phyloP scores from a whole-genome alignment of 441 rosid genomes.

The Gossypium laxum region DNA sequence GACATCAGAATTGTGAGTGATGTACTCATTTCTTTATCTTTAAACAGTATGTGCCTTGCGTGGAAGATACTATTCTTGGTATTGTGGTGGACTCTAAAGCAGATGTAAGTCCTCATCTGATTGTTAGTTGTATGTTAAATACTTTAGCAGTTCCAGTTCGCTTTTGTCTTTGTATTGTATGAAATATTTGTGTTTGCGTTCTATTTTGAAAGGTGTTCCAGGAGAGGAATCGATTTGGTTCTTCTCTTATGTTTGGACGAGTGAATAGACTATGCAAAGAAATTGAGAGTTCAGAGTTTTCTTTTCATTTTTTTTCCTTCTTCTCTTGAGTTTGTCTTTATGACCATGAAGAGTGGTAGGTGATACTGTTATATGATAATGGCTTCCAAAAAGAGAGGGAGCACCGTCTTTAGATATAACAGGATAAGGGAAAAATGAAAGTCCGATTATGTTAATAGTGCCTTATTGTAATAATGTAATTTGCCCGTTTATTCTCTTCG shows the following conservation, averaged over 20 bases:
- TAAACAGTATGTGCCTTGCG: conserved; percentile 59
- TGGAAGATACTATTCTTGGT: conserved; percentile 69
- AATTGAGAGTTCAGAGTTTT: neutral
- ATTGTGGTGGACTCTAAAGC: conserved; percentile 65
- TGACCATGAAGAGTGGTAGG: neutral
- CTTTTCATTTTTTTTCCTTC: neutral
- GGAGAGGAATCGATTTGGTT: neutral
- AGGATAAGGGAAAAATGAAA: neutral
- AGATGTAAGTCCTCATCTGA: conserved; percentile 47
- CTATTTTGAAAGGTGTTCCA: neutral
- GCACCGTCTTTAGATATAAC: neutral
- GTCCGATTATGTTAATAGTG: neutral
- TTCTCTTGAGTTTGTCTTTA: neutral
- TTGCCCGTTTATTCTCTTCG: neutral
- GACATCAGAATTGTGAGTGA: neutral
- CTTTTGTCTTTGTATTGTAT: neutral
- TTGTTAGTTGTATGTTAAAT: neutral
- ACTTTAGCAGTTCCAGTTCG: neutral
- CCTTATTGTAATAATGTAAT: neutral
- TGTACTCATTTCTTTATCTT: conserved; percentile 8
- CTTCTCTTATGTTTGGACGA: neutral
- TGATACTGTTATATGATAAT: neutral
- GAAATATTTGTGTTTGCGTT: neutral
- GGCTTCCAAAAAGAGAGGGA: neutral
- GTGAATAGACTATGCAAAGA: neutral